Evolutionary conservation across 768 basidiomycete species (phyloP), one percentile per base, ranked within the genome.

Genomic region (Trametes meyenii): DNA sequence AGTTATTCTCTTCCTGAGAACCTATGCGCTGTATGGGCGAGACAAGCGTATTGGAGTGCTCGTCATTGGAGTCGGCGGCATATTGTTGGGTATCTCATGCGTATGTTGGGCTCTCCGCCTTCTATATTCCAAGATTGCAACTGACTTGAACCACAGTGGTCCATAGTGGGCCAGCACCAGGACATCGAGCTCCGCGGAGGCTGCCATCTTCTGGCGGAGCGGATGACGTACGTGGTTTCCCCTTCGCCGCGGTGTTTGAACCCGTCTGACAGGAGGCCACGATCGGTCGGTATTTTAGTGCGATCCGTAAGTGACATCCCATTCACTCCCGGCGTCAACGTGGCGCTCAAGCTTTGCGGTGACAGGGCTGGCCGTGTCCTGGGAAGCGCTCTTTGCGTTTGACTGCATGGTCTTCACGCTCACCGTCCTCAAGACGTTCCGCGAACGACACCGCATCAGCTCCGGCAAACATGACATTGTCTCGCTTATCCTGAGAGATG

Each of bases 321-420:
- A 19, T 42, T 23, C 5, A 29, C 54, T 12, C 23, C 23, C 24
- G 36, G 29, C 16, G 14, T n/a, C 39, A 10, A n/a, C 16, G 29
- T 23, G 54, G 29, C 53, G 40, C 54, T 54, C 29, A 55, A 14
- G 44, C 14, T 42, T 33, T 26, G 19, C 29, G 36, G 45, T 35
- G 48, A 11, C 55, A 77, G 76, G 56, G 17, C 26, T 72, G 8
- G 74, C 75, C 17, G 64, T 68, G 17, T 67, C 81, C 19, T 85
- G 83, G 83, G 82, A 83, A 64, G 79, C 81, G 1, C 74, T 84
- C 5, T 80, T 83, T 56, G 64, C 77, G 1, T 83, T 79, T 60
- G 84, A 86, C 65, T 57, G 74, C 0, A 70, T 82, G 19, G 71
- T 85, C 14, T 82, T 85, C 60, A 59, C 62, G 21, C 70, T 85